phyloP scores from a whole-genome alignment of 2,329 filamentous ascomycete species.

The Zopfia rhizophila region DNA sequence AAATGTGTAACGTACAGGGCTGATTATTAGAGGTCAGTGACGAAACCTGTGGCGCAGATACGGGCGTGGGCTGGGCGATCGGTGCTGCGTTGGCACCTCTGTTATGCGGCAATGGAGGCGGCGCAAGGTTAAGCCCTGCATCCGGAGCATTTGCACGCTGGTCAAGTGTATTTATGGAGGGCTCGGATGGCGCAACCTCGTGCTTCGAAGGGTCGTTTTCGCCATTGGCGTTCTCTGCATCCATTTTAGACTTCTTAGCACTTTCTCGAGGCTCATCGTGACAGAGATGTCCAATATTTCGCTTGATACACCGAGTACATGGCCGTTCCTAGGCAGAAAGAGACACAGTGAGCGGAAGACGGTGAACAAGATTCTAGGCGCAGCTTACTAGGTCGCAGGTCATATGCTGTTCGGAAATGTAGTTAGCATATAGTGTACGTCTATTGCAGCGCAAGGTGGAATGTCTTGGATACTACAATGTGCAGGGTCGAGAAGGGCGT shows the following conservation, averaged over 20 bases:
- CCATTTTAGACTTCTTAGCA: conserved; percentile 80
- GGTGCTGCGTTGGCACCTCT: conserved; percentile 61
- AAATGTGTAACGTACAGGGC: conserved; percentile 72
- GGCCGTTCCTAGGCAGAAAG: conserved; percentile 78
- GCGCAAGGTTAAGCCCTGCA: conserved; percentile 51
- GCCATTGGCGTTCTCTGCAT: conserved; percentile 49
- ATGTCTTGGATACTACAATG: conserved; percentile 31
- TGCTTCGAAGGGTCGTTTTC: conserved; percentile 43
- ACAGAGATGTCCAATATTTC: conserved; percentile 97
- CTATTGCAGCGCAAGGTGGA: conserved; percentile 14
- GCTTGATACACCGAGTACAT: conserved; percentile 97
- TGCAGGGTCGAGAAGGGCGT: conserved; percentile 31
- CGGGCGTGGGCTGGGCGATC: conserved; percentile 76
- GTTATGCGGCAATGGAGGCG: conserved; percentile 46
- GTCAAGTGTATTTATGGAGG: conserved; percentile 36
- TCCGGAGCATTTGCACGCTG: conserved; percentile 45
- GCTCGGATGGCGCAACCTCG: conserved; percentile 43
- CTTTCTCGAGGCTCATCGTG: conserved; percentile 93
- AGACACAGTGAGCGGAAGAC: conserved; percentile 46
- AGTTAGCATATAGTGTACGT: conserved; percentile 46
- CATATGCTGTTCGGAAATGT: conserved; percentile 57
- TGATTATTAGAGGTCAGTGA: conserved; percentile 72
- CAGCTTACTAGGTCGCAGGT: conserved; percentile 62
- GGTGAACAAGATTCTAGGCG: conserved; percentile 14
- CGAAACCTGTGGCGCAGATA: conserved; percentile 73